Percentiles rank a stretch among this genome's conserved stretches.
Evolutionary conservation across 805 yeast genomes (phyloP).

Genomic region (Vanderwaltozyma tropicalis): DNA sequence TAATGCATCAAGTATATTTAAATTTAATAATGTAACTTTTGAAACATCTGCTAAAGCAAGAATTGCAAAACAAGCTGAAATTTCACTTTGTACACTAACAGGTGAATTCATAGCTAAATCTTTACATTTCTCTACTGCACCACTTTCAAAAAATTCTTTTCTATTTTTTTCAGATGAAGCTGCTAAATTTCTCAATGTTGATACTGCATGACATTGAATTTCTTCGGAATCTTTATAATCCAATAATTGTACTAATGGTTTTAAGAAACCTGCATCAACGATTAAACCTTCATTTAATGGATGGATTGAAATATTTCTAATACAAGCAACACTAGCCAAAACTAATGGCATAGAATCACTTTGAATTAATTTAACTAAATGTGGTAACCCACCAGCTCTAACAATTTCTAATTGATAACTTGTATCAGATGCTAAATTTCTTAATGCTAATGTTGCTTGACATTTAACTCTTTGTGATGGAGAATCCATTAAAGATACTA

Average conservation of each 20-base stretch:
- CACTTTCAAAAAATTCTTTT: conserved; percentile 83
- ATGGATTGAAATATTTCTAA: conserved; percentile 92
- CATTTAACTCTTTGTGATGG: conserved; percentile 93
- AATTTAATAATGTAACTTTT: conserved; percentile 69
- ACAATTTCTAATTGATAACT: conserved; percentile 94
- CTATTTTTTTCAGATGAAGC: conserved; percentile 92
- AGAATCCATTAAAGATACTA: conserved; percentile 86
- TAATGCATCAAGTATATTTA: conserved; percentile 77
- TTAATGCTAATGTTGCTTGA: conserved; percentile 91
- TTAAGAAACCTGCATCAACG: conserved; percentile 91
- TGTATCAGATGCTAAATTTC: conserved; percentile 93
- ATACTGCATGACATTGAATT: conserved; percentile 96
- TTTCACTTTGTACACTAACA: conserved; percentile 89
- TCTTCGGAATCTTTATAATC: conserved; percentile 86
- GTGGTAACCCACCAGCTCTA: conserved; percentile 90
- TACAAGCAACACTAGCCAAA: conserved; percentile 95
- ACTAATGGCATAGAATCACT: conserved; percentile 86
- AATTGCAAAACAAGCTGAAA: conserved; percentile 94
- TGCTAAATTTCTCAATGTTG: conserved; percentile 89
- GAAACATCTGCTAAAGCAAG: conserved; percentile 93
- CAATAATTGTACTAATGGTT: conserved; percentile 77
- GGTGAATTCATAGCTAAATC: conserved; percentile 78
- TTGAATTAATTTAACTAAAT: conserved; percentile 79
- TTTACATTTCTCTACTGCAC: conserved; percentile 89
- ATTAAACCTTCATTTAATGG: conserved; percentile 92